phyloP scores from a whole-genome alignment of 1,284 basidiomycete genomes.

The Rhodotorula sp. region DNA sequence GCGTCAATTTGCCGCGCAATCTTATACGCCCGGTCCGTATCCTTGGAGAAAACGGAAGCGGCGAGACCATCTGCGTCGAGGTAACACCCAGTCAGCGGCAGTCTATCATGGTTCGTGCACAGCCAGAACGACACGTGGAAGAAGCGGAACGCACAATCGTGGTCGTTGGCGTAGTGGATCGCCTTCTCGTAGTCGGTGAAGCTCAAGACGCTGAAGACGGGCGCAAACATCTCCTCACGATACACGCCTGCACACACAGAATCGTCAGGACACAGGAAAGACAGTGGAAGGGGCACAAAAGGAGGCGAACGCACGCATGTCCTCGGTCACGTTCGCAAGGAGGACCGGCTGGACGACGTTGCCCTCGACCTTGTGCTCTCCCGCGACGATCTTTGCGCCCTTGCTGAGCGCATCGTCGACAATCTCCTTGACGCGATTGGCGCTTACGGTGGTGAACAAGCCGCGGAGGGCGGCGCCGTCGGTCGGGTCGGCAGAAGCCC shows the following conservation, averaged over 20 bases:
- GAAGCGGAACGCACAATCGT: constrained; percentile 20
- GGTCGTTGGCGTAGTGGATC: constrained; percentile 45
- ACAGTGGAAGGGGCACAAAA: not conserved
- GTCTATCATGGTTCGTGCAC: too few species aligned
- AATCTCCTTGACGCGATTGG: constrained; percentile 56
- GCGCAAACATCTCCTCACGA: constrained; percentile 60
- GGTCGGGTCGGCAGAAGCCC: constrained; percentile 11
- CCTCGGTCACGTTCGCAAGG: constrained; percentile 53
- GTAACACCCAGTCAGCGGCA: not conserved
- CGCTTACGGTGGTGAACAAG: constrained; percentile 58
- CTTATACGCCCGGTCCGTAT: constrained; percentile 10
- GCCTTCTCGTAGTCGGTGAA: constrained; percentile 42
- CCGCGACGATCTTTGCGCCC: constrained; percentile 59
- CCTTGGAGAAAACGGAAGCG: constrained; percentile 41
- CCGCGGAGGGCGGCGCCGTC: constrained; percentile 31
- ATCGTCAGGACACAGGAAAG: too few species aligned
- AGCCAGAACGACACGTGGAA: too few species aligned
- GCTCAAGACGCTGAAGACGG: constrained; percentile 51
- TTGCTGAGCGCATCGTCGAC: constrained; percentile 56
- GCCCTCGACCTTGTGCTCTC: constrained; percentile 51
- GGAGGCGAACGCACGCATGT: constrained; percentile 57
- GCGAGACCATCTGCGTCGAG: constrained; percentile 40
- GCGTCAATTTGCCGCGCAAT: constrained; percentile 40
- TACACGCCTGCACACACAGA: constrained; percentile 23
- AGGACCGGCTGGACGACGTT: constrained; percentile 59